Base-by-base conservation (phyloP, 495 filamentous ascomycete species). In the Amphirosellinia nigrospora region DNA sequence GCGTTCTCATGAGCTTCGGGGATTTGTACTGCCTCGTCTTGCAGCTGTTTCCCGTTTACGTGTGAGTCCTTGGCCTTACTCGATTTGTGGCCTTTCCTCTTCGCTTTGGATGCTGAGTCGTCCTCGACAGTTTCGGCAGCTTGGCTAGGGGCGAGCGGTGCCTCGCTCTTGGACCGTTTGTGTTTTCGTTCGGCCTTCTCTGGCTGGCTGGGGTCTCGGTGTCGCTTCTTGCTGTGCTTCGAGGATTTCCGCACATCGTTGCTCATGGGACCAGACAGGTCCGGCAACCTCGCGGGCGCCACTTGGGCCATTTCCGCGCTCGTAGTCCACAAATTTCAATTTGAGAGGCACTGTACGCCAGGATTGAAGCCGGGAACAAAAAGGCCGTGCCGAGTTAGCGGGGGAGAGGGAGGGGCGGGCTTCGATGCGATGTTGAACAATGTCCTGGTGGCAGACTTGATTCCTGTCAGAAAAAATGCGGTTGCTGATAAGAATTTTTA, bases 101-200 rank as follows among this genome's bases (percentile, higher is more conserved):
- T 79, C 64, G 30, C 32, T n/a, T 38, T 64, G 36, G 68, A n/a
- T 15, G 46, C n/a, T 26, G 43, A 21, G 8, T 46, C 48, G 9
- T 39, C 30, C 5, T 55, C 60, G 38, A 43, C 60, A 21, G n/a
- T 28, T n/a, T 62, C 68, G 32, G 16, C n/a, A n/a, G 28, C 36
- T 55, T 23, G 55, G 21, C 21, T 36, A 0, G 55, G 7, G 4
- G 21, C 34, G 58, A 30, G 26, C 21, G 21, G 21, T 19, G 52
- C 48, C 66, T 72, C 74, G 66, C 76, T 79, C 68, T 81, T 85
- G 19, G 76, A 76, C 64, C 79, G 79, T 69, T 84, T 85, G 52
- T 76, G 72, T 58, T 79, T 82, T 34, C 81, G 81, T 50, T 80
- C 78, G 52, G 74, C 72, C 32, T 74, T 77, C 39, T 80, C 77